A percentile compares a stretch with the other conserved stretches of the same genome.
Conservation (phyloP, 495 filamentous ascomycete species). For the Penicillium malachiteum region DNA sequence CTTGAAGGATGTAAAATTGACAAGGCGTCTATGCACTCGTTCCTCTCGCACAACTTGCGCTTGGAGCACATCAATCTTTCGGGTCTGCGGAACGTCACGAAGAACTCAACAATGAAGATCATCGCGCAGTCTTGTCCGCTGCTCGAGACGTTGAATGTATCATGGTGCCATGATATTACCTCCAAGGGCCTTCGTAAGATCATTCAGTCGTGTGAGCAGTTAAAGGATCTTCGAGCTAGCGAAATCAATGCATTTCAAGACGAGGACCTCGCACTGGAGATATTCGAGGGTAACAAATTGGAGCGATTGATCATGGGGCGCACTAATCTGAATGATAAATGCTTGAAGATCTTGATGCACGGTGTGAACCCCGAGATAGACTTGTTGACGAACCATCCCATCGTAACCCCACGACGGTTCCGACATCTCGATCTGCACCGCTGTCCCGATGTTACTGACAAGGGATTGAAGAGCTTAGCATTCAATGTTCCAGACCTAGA, state of each 20-base stretch:
- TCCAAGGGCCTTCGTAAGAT: constrained; percentile 76
- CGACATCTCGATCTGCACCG: constrained; percentile 83
- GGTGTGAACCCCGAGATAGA: constrained; percentile 75
- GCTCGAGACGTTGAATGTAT: constrained; percentile 80
- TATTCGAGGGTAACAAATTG: constrained; percentile 78
- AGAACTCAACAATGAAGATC: constrained; percentile 85
- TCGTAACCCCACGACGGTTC: constrained; percentile 76
- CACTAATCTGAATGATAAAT: constrained; percentile 69
- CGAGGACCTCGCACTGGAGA: constrained; percentile 60
- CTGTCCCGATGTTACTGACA: constrained; percentile 70
- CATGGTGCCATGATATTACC: constrained; percentile 85
- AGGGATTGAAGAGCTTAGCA: constrained; percentile 64
- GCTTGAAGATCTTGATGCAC: constrained; percentile 68
- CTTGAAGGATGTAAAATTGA: constrained; percentile 89
- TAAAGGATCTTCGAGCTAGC: constrained; percentile 79
- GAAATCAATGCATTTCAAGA: constrained; percentile 80
- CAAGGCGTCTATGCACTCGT: constrained; percentile 70
- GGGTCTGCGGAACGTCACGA: constrained; percentile 75
- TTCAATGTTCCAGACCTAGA: constrained; percentile 76
- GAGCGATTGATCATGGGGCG: constrained; percentile 81
- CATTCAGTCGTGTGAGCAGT: constrained; percentile 64
- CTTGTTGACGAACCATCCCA: constrained; percentile 67
- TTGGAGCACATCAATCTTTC: constrained; percentile 82
- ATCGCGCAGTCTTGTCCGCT: constrained; percentile 80
- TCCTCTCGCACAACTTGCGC: constrained; percentile 73